Percentiles rank a stretch among this genome's conserved stretches.
Evolutionary conservation across 2,329 filamentous ascomycete species (phyloP).

Genomic region (Trematosphaeria pertusa): DNA sequence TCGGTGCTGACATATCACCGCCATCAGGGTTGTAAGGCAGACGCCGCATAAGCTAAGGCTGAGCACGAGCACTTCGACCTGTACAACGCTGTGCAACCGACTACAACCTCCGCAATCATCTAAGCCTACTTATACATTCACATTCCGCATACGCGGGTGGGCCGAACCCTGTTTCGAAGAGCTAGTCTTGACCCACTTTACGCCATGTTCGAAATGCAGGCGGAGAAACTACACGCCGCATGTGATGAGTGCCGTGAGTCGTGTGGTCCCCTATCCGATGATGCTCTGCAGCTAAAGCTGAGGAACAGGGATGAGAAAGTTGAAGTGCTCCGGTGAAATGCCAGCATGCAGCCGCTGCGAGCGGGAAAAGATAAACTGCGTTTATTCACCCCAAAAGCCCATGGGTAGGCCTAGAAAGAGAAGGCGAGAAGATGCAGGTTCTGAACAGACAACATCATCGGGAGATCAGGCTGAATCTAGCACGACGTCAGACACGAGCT

Average conservation of each 20-base stretch:
- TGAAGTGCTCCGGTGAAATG: constrained; percentile 57
- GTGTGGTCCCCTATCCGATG: constrained; percentile 3
- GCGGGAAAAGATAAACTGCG: constrained; percentile 50
- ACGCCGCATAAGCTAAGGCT: neutral
- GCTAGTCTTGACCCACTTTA: neutral
- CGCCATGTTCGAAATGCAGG: constrained; percentile 24
- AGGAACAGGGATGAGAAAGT: constrained; percentile 52
- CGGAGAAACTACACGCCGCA: constrained; percentile 41
- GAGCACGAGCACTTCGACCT: neutral
- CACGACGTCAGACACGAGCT: constrained; percentile 5
- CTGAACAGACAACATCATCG: constrained; percentile 5
- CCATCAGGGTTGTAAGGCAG: neutral
- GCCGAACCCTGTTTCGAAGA: too few species aligned
- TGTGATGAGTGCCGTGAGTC: constrained; percentile 47
- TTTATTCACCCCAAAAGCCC: constrained; percentile 56
- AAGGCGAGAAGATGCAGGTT: constrained; percentile 36
- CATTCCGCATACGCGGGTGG: too few species aligned
- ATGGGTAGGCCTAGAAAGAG: constrained; percentile 62
- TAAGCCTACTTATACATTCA: neutral
- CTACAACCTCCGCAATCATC: neutral
- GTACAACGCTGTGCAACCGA: neutral
- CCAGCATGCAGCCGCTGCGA: constrained; percentile 53
- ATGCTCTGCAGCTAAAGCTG: constrained; percentile 6
- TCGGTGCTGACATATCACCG: too few species aligned
- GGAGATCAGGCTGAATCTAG: constrained; percentile 9